Evolutionary conservation across 169 alveolate species (phyloP).

Genomic region (Cryptosporidium xiaoi): DNA sequence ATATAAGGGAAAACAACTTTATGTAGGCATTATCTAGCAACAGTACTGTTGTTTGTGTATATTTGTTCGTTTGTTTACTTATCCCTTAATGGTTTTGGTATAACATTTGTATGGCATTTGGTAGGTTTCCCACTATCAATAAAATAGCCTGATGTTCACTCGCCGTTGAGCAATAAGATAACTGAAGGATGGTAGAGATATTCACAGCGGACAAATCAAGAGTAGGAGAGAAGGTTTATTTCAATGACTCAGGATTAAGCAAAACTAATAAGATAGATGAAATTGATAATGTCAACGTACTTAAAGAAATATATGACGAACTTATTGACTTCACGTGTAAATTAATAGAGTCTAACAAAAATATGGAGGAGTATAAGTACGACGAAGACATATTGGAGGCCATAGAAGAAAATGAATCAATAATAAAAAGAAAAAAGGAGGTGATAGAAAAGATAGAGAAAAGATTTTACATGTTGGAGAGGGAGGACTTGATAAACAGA

Average conservation of each 20-base stretch:
- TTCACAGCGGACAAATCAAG: slow-evolving; percentile 24
- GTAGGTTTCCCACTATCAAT: too few relatives aligned
- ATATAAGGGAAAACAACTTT: too few relatives aligned
- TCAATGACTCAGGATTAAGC: background rate
- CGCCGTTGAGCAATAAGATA: background rate
- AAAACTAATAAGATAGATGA: background rate
- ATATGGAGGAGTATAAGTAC: slow-evolving; percentile 40
- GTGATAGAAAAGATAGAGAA: slow-evolving; percentile 36
- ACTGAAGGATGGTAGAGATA: slow-evolving; percentile 22
- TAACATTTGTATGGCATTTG: too few relatives aligned
- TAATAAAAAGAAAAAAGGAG: slow-evolving; percentile 44
- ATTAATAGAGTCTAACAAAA: slow-evolving; percentile 23
- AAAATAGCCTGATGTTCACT: too few relatives aligned
- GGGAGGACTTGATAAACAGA: background rate
- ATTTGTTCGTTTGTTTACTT: too few relatives aligned
- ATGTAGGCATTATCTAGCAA: too few relatives aligned
- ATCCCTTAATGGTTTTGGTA: too few relatives aligned
- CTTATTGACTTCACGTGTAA: slow-evolving; percentile 31
- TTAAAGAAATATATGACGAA: slow-evolving; percentile 41
- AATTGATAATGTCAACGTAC: slow-evolving; percentile 5
- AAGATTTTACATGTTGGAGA: slow-evolving; percentile 10
- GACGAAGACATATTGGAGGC: slow-evolving; percentile 49
- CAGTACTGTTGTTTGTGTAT: too few relatives aligned
- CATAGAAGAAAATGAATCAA: slow-evolving; percentile 26
- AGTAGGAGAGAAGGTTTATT: slow-evolving; percentile 13